phyloP scores from a whole-genome alignment of 2,329 filamentous ascomycete genomes.

The Elsinoe ampelina region DNA sequence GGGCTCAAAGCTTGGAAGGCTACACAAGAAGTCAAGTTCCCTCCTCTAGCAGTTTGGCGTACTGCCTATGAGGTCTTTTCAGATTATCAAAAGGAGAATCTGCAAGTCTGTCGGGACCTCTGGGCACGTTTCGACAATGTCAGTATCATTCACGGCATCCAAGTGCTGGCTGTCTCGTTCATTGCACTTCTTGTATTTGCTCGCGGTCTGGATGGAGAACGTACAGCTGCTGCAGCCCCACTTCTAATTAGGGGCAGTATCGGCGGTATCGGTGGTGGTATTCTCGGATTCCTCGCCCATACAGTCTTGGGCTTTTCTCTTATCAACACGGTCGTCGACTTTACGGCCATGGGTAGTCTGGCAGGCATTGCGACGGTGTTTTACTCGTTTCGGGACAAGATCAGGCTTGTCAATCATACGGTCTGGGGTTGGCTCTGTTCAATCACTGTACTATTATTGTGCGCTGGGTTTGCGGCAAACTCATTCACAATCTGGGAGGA shows the following conservation, averaged over 20 bases:
- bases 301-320: conserved; percentile 26
- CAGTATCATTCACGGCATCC: conserved; percentile 74
- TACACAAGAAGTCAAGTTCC: conserved; percentile 33
- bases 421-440: conserved; percentile 84
- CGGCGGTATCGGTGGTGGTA: conserved; percentile 23
- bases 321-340: conserved; percentile 34
- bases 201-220: conserved; percentile 44
- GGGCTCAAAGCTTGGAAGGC: conserved; percentile 48
- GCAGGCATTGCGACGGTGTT: conserved; percentile 34
- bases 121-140: conserved; percentile 89
- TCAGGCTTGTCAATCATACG: conserved; percentile 53
- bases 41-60: conserved; percentile 31
- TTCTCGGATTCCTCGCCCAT: conserved; percentile 22
- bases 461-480: conserved; percentile 91
- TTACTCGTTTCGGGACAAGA: conserved; percentile 31
- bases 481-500: conserved; percentile 99
- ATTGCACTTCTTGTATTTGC: conserved; percentile 65
- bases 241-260: conserved; percentile 44
- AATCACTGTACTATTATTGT: conserved; percentile 74
- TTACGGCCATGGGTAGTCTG: conserved; percentile 31
- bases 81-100: conserved; percentile 67
- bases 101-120: conserved; percentile 68
- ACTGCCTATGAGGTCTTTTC: conserved; percentile 50
- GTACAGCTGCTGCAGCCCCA: conserved; percentile 43
- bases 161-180: conserved; percentile 59